Conservation (phyloP, 2,329 filamentous ascomycete genomes). For the Alternaria rosae region DNA sequence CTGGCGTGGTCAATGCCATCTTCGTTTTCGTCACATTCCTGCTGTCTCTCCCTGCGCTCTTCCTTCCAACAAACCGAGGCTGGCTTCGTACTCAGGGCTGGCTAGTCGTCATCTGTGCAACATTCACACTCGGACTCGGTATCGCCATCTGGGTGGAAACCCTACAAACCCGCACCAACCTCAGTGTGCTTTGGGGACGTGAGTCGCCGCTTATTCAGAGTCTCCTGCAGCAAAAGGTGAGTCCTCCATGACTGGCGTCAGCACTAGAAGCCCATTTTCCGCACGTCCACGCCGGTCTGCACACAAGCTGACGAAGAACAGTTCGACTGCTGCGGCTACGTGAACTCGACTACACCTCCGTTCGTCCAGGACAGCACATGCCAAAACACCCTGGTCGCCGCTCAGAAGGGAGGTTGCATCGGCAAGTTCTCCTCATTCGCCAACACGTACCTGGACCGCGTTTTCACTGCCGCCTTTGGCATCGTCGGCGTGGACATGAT, state of each 20-base stretch:
- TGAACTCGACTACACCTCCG: conserved; percentile 73
- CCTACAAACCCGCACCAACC: conserved; percentile 69
- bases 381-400: conserved; percentile 73
- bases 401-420: conserved; percentile 73
- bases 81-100: conserved; percentile 76
- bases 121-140: conserved; percentile 68
- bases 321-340: conserved; percentile 84
- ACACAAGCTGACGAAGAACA: conserved; percentile 48
- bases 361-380: conserved; percentile 75
- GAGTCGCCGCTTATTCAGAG: conserved; percentile 67
- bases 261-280: conserved; percentile 2
- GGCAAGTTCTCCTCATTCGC: conserved; percentile 71
- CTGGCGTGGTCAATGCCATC: conserved; percentile 74
- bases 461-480: conserved; percentile 82
- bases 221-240: conserved; percentile 73
- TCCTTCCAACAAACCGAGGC: conserved; percentile 69
- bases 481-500: conserved; percentile 75
- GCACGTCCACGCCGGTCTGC: conserved; percentile 7
- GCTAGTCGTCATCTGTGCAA: conserved; percentile 70
- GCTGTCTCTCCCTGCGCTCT: conserved; percentile 73
- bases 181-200: conserved; percentile 66
- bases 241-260: conserved; percentile 31
- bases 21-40: conserved; percentile 76
- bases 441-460: conserved; percentile 74
- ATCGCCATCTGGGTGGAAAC: conserved; percentile 74